Evolutionary conservation across 306 rosid species (phyloP), one percentile per base, ranked within the genome.

Genomic region (Vachellia collinsii): DNA sequence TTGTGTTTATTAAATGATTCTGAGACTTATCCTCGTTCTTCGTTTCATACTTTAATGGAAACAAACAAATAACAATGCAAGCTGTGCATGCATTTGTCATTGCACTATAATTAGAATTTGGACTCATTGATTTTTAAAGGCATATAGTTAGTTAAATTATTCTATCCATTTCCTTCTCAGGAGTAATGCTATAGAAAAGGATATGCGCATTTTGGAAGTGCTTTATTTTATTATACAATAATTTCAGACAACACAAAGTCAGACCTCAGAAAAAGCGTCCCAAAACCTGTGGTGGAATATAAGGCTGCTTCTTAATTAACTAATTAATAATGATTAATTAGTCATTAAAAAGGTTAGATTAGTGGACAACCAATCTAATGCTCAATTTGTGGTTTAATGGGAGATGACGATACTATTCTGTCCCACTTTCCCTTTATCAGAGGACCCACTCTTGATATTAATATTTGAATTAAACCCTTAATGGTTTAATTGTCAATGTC

Each of bases 301-400:
- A 29, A 10, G 74, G 74, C 56, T 22, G 74, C 74, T 70, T 22
- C 54, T 69, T 42, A 69, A 42, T 43, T 56, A 22, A n/a, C 13
- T 20, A 56, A 56, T 56, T 11, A 59, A 22, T 20, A 0, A 14
- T 29, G 2, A 7, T 59, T 56, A n/a, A 56, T 56, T 56, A 56
- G 4, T n/a, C 59, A 19, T 25, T 7, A 38, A 69, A 39, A 22
- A 11, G 3, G 38, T 7, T 11, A 11, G 63, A 67, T 67, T 70
- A 8, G 19, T 61, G 67, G 73, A 47, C 50, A 48, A 39, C 78
- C 75, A 64, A 70, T 77, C 13, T 16, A 56, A 34, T 79, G 80
- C 59, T 77, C 62, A 41, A 77, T 73, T 61, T 42, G 85, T 83
- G 85, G 56, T 53, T 8, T 63, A 68, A 74, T 56, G 78, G 67